Evolutionary conservation across 805 yeast species (phyloP), one percentile per base, ranked within the genome.

Genomic region (Candida sanyiensis): DNA sequence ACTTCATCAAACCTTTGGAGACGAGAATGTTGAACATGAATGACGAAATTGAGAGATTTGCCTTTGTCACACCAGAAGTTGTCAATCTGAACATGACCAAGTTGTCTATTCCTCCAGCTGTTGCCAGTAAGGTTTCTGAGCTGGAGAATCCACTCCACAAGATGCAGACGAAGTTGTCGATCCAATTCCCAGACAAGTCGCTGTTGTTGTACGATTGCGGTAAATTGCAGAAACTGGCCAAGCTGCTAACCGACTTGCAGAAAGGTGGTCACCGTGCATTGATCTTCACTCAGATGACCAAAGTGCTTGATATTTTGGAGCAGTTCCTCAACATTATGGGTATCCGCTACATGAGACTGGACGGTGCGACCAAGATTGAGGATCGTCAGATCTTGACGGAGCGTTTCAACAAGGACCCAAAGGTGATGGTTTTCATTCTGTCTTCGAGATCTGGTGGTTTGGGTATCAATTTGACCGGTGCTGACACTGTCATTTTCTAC

Each of bases 401-500:
- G 54, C 70, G 90, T 46, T 93, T 93, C 64, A 93, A 93, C 57
- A 74, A 80, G 35, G 98, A 93, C 57, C 67, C 82, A 11, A 73
- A 80, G 46, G 81, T 90, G 33, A 93, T 95, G 4, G 95, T 89
- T 15, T 93, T 93, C 54, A 93, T 93, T 35, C 62, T 93, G 38
- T 87, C 96, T 4, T 87, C 97, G 3, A 77, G 99, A 62, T 93
- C 98, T 3, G 99, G 99, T 60, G 99, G 99, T 26, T 70, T 94
- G 50, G 99, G 99, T 58, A 93, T 93, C 59, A 93, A 93, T 56
- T 66, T 93, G 48, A 93, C 98, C 0, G 99, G 97, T 56, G 99
- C 99, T 0, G 99, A 93, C 56, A 93, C 98, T 0, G 99, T 93
- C 31, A 87, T 93, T 7, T 94, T 93, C 63, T 93, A 94, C 59